Base-by-base conservation (phyloP, 371 early-diverging fungal species). In the Mucor lusitanicus region DNA sequence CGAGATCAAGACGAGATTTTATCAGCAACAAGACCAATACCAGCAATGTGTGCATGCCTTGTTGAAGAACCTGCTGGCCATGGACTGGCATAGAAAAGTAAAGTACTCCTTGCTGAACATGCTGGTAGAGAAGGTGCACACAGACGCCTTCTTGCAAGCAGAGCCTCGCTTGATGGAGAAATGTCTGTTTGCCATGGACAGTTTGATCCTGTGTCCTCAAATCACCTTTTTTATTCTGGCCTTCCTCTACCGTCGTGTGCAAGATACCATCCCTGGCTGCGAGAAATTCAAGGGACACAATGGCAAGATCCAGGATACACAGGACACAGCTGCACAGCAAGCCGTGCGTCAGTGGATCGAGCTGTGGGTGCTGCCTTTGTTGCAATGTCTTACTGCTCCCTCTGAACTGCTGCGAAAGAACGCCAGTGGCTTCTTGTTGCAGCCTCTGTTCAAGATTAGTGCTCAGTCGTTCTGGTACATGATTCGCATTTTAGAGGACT, bases 51-150 rank as follows among this genome's bases (percentile, higher is more conserved):
- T 85, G 0, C 57, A 58, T 0, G 70, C 64, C 28, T 74, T 88
- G 5, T 65, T 87, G 30, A 80, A 75, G 19, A 82, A 81, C 27
- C 65, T 87, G 33, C 59, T 90, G 33, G 67, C 67, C 42, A 86
- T 85, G 67, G 90, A 90, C 42, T 78, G 85, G 63, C 86, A 90
- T 64, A 76, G 88, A 59, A 90, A 90, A 71, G 83, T 77, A 8
- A 92, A 92, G 64, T 90, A 93, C 65, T 78, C 93, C 9, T 80
- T 94, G 46, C 65, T 93, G 42, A 85, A 87, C 9, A 85, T 88
- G 37, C 67, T 94, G 42, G 83, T 89, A 6, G 78, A 85, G 27
- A 87, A 88, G 48, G 71, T 91, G 13, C 80, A 87, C 13, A 80
- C 90, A 9, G 71, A 80, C 6, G 73, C 68, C 19, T 78, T 92